A percentile compares a stretch with the other conserved stretches of the same genome.
These are phyloP conservation scores for Paramecium biaurelia DNA, from an alignment of 73 alveolate genomes.

Conservation along the genomic window DNA sequence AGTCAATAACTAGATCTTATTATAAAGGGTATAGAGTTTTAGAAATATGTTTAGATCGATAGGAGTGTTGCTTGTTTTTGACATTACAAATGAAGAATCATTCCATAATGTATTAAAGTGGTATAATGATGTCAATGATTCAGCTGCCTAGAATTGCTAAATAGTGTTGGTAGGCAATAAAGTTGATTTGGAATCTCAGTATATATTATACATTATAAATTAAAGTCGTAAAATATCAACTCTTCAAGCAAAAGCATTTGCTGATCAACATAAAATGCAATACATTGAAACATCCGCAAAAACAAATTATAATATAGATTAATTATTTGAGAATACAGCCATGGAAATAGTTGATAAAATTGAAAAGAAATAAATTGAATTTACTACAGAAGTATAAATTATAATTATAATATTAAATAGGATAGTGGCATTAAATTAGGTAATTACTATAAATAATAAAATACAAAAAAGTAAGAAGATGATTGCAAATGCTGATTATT, in stretches of 20 bases:
- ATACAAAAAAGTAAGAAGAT: background rate
- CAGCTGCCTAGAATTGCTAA: slow-evolving; percentile 44
- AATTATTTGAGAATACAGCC: slow-evolving; percentile 38
- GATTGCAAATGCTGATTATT: background rate
- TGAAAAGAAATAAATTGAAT: slow-evolving; percentile 22
- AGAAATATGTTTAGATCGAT: slow-evolving; percentile 69
- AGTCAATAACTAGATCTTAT: slow-evolving; percentile 34
- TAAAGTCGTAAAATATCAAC: slow-evolving; percentile 68
- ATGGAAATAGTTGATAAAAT: slow-evolving; percentile 20
- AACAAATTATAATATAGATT: slow-evolving; percentile 70
- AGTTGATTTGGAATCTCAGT: slow-evolving; percentile 58
- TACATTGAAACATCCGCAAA: slow-evolving; percentile 91
- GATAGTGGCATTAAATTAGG: slow-evolving; percentile 43
- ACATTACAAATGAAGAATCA: slow-evolving; percentile 74
- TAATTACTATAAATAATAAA: background rate
- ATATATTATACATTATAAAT: background rate
- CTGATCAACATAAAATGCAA: slow-evolving; percentile 75
- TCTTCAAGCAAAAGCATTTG: slow-evolving; percentile 75
- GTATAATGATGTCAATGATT: slow-evolving; percentile 63
- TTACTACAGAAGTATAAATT: background rate
- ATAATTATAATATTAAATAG: background rate
- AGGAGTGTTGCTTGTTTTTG: slow-evolving; percentile 88
- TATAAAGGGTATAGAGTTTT: slow-evolving; percentile 48
- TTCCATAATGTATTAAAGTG: slow-evolving; percentile 70
- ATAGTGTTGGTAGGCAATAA: slow-evolving; percentile 67